Percentiles rank a stretch among this genome's conserved stretches.
These are phyloP conservation scores for Tolypocladium paradoxum DNA, from an alignment of 2,329 filamentous ascomycete species.

Conservation along the genomic window DNA sequence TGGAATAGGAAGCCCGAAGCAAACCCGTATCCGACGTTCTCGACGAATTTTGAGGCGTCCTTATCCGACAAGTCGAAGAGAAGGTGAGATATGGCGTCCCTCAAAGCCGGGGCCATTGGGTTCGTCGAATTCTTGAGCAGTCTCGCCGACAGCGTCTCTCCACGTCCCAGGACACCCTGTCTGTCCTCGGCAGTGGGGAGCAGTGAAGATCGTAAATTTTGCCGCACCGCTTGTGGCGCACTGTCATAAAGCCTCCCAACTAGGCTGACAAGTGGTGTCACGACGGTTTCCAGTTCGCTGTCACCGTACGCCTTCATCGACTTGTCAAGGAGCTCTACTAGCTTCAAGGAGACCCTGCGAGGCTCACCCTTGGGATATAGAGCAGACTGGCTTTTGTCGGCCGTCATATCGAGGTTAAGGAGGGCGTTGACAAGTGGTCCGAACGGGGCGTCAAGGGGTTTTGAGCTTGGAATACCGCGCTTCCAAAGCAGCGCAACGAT, in stretches of 20 bases:
- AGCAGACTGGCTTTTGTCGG: constrained; percentile 38
- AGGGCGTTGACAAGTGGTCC: constrained; percentile 69
- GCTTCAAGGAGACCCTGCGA: constrained; percentile 47
- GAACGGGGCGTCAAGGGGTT: constrained; percentile 63
- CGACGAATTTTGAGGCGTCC: constrained; percentile 68
- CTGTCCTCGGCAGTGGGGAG: constrained; percentile 72
- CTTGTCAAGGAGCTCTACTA: constrained; percentile 60
- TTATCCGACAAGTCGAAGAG: constrained; percentile 81
- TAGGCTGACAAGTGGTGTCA: constrained; percentile 64
- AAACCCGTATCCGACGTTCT: constrained; percentile 90
- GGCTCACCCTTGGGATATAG: constrained; percentile 57
- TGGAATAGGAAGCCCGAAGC: constrained; percentile 83
- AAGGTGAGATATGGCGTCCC: constrained; percentile 64
- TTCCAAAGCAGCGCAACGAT: constrained; percentile 61
- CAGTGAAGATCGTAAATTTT: constrained; percentile 53
- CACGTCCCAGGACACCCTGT: constrained; percentile 63
- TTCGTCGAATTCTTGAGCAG: constrained; percentile 71
- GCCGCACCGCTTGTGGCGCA: constrained; percentile 50
- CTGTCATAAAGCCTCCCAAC: constrained; percentile 60
- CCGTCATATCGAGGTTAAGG: constrained; percentile 62
- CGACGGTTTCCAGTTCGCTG: constrained; percentile 59
- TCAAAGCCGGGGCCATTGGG: constrained; percentile 57
- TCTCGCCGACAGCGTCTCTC: constrained; percentile 61
- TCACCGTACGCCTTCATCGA: constrained; percentile 54
- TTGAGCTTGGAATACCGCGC: constrained; percentile 42